phyloP scores from a whole-genome alignment of 106 monocot genomes.

The Dendrobium huoshanense region DNA sequence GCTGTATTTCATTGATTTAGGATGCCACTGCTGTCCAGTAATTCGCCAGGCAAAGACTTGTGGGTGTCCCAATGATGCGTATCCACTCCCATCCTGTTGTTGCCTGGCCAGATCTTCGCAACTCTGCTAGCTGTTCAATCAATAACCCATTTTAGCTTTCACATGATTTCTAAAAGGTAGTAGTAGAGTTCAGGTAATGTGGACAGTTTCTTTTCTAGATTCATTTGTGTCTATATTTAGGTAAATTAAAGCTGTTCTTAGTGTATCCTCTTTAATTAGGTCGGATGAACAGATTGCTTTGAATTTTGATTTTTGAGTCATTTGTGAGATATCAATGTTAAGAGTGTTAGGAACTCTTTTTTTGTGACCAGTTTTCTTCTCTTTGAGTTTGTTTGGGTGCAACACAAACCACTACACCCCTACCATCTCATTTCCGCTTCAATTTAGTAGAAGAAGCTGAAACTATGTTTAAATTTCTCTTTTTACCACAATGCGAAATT shows the following conservation, averaged over 20 bases:
- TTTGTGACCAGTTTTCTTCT: too few relatives aligned
- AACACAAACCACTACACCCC: too few relatives aligned
- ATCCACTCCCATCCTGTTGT: slow-evolving; percentile 59
- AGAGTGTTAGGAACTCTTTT: too few relatives aligned
- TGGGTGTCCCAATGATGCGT: slow-evolving; percentile 64
- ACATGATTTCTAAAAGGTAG: background rate
- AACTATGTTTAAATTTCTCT: too few relatives aligned
- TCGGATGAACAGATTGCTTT: too few relatives aligned
- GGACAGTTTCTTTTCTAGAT: background rate
- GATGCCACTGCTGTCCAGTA: slow-evolving; percentile 69
- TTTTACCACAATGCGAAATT: too few relatives aligned
- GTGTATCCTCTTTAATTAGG: too few relatives aligned
- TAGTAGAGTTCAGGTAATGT: background rate
- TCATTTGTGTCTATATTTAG: background rate
- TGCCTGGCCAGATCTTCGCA: slow-evolving; percentile 29
- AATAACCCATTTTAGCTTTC: slow-evolving; percentile 5
- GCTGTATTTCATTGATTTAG: background rate
- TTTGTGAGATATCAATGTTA: too few relatives aligned
- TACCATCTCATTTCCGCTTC: too few relatives aligned
- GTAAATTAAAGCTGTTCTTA: background rate
- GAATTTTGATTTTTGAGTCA: too few relatives aligned
- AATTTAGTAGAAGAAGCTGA: too few relatives aligned
- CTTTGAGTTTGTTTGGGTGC: too few relatives aligned
- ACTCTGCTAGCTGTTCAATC: slow-evolving; percentile 62
- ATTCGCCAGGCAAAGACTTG: slow-evolving; percentile 44